Base-by-base conservation (phyloP, 805 yeast species). In the Hanseniaspora clermontiae region DNA sequence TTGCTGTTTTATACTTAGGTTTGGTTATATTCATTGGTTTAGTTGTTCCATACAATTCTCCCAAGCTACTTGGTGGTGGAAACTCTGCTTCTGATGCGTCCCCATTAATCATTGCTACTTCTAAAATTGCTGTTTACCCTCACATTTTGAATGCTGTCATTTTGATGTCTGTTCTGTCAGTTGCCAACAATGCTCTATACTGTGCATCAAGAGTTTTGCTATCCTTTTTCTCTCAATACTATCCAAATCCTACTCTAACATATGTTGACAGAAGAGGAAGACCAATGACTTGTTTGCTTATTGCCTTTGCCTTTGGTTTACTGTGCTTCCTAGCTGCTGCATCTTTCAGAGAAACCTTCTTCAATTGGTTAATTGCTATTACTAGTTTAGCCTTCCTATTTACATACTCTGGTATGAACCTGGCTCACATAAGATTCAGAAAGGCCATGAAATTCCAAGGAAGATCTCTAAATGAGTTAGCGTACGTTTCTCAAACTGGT, bases 61-160 rank as follows among this genome's bases (percentile, higher is more conserved):
- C 71, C 40, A 65, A 73, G 63, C 67, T 76, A 48, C 69, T 70
- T 64, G 81, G 82, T 31, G 62, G 72, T 2, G 63, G 69, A 24
- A 61, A 68, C 47, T 68, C 71, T 46, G 78, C 74, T 59, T 72
- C 78, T 48, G 68, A 77, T 31, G 81, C 84, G 1, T 83, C 88
- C n/a, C 87, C 88, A 34, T 82, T 78, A 61, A 85, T 82, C 57
- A 75, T 83, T 65, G 84, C 87, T 37, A 72, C 81, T 55, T 66
- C 74, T 34, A 54, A 54, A 7, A 85, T 87, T 59, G 63, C 66
- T 7, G 90, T 79, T 0, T 71, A 87, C 59, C 89, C 89, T 40
- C 84, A 83, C 62, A 76, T 88, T 49, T 74, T 88, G 64, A 88
- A 88, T 67, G 91, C 83, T 2, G 81, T 87, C 66, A 83, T 88